Conservation (phyloP, 2,329 filamentous ascomycete species). For the Talaromyces sp. region DNA sequence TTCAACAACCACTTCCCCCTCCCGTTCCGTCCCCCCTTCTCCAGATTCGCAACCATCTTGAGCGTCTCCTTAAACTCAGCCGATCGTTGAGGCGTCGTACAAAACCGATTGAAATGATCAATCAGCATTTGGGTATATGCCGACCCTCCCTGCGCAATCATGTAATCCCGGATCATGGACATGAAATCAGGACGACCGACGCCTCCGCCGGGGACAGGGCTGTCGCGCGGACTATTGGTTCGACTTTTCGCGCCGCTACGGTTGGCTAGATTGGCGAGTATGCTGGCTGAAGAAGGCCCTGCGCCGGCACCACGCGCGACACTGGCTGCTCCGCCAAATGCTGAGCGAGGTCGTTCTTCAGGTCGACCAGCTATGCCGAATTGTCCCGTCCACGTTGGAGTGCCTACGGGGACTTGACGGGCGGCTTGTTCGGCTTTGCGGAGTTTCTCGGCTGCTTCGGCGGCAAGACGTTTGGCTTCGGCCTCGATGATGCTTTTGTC, state of each 20-base stretch:
- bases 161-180: conserved; percentile 73
- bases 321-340: conserved; percentile 40
- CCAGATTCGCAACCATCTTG: conserved; percentile 70
- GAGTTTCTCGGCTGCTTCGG: conserved; percentile 73
- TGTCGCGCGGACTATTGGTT: conserved; percentile 24
- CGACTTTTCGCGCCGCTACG: conserved; percentile 22
- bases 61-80: conserved; percentile 81
- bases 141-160: conserved; percentile 72
- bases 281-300: conserved; percentile 42
- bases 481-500: conserved; percentile 76
- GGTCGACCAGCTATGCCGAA: conserved; percentile 70
- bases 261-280: conserved; percentile 41
- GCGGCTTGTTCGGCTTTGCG: conserved; percentile 71
- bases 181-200: conserved; percentile 63
- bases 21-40: conserved; percentile 52
- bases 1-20: conserved; percentile 60
- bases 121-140: conserved; percentile 82
- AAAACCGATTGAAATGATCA: conserved; percentile 84
- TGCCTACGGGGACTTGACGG: conserved; percentile 71
- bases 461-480: conserved; percentile 77
- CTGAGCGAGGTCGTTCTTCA: conserved; percentile 48
- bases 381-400: conserved; percentile 90
- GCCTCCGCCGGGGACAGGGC: conserved; percentile 50
- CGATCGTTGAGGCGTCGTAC: conserved; percentile 65
- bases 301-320: conserved; percentile 35